Evolutionary conservation across 768 basidiomycete species (phyloP), one percentile per base, ranked within the genome.

Genomic region (Gymnopilus junonius): DNA sequence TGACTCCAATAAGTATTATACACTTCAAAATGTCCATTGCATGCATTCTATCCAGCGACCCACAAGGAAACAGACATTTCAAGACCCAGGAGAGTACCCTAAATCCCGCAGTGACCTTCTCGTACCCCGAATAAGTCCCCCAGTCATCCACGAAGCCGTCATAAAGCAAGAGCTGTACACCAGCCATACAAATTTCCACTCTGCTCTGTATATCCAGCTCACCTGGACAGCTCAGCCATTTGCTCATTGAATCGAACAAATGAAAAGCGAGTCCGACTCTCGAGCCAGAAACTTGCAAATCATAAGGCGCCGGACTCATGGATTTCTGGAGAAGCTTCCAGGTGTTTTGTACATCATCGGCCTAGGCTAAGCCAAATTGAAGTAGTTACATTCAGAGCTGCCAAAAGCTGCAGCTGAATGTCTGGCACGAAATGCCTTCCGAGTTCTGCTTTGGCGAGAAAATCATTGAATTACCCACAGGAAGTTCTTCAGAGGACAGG

Each of bases 101-200:
- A 62, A 15, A 8, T 51, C 61, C n/a, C 55, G 31, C 34, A 57
- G 27, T 34, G n/a, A 55, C 17, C n/a, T 56, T 56, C 11, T 37
- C 43, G 32, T 62, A 61, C 42, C 60, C 60, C 1, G 15, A 10
- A 48, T 27, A n/a, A 15, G 42, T 15, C 3, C 61, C 55, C 55
- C 43, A 62, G 11, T 45, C 37, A 6, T 59, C 58, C 23, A 37
- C 23, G n/a, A 59, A 59, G 17, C 42, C 45, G 20, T 59, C 43
- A 25, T 64, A 59, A 14, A 59, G 31, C 10, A 55, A 21, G 15
- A 21, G 39, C 11, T 21, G 50, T 20, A 58, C 54, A 6, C 63
- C 63, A 17, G 59, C 58, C n/a, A 64, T 17, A 17, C 43, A 64
- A 8, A 64, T 25, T 34, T 54, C 20, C n/a, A 54, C 27, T 54